These are phyloP conservation scores for Aspergillus transmontanensis DNA, from an alignment of 2,329 filamentous ascomycete genomes.

Conservation along the genomic window DNA sequence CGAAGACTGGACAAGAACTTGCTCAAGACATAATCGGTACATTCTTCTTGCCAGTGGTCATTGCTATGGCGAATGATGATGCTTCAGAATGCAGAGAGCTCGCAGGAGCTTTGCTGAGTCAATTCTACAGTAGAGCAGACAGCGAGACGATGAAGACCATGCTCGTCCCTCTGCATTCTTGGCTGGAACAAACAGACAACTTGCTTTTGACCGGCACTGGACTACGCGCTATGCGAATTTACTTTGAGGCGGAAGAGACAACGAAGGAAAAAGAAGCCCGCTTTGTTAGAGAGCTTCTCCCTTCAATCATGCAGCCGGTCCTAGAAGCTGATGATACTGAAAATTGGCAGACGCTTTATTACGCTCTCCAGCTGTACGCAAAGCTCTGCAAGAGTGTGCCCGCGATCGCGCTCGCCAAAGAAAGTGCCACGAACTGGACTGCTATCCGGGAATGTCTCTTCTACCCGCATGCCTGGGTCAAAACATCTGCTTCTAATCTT, in stretches of 20 bases:
- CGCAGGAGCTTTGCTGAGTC: slow-evolving; percentile 76
- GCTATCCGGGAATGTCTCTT: slow-evolving; percentile 69
- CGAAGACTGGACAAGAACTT: slow-evolving; percentile 79
- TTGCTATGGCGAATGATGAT: slow-evolving; percentile 86
- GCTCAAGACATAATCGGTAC: slow-evolving; percentile 79
- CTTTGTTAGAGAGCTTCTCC: slow-evolving; percentile 57
- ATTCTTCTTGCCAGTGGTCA: slow-evolving; percentile 83
- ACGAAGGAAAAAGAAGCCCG: slow-evolving; percentile 69
- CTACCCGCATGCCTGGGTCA: slow-evolving; percentile 73
- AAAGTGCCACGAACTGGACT: slow-evolving; percentile 69
- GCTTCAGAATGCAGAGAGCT: slow-evolving; percentile 81
- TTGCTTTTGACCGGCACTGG: slow-evolving; percentile 70
- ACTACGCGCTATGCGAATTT: slow-evolving; percentile 79
- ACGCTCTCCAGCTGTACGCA: slow-evolving; percentile 68
- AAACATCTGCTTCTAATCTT: slow-evolving; percentile 73
- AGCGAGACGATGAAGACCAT: slow-evolving; percentile 72
- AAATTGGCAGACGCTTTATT: slow-evolving; percentile 72
- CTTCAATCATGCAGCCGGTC: slow-evolving; percentile 56
- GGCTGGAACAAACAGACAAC: slow-evolving; percentile 77
- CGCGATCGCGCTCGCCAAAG: slow-evolving; percentile 61
- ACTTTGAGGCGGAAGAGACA: slow-evolving; percentile 70
- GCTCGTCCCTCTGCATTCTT: slow-evolving; percentile 69
- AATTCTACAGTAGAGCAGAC: slow-evolving; percentile 77
- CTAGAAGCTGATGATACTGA: slow-evolving; percentile 55
- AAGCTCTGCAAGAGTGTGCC: slow-evolving; percentile 70